Percentiles rank a stretch among this genome's conserved stretches.
These are phyloP conservation scores for Xylaria scruposa DNA, from an alignment of 495 filamentous ascomycete species.

Conservation along the genomic window DNA sequence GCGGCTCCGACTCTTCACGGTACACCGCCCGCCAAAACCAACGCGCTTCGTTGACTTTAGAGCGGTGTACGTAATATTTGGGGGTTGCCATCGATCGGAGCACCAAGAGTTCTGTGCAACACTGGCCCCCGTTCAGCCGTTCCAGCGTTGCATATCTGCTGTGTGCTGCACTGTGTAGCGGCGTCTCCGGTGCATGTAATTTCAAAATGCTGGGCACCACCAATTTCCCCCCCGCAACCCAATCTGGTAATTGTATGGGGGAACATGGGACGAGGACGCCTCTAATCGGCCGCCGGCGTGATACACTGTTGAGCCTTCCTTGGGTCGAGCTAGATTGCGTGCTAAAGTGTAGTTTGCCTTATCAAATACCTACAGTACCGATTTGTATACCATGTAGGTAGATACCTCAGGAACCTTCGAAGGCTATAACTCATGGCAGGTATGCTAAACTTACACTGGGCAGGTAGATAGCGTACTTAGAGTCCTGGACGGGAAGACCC, in stretches of 20 bases:
- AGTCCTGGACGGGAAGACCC: conserved; percentile 9
- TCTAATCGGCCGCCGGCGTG: not conserved
- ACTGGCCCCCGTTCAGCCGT: not conserved
- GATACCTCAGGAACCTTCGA: too few relatives aligned
- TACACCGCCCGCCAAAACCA: conserved; percentile 5
- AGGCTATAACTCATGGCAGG: too few relatives aligned
- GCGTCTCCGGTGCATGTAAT: conserved; percentile 19
- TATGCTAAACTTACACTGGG: not conserved
- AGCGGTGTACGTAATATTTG: conserved; percentile 27
- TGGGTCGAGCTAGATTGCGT: not conserved
- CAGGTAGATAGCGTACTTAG: not conserved
- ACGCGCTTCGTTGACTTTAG: conserved; percentile 20
- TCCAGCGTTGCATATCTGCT: not conserved
- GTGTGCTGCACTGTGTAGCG: conserved; percentile 15
- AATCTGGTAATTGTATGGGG: conserved; percentile 10
- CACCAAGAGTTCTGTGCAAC: not conserved
- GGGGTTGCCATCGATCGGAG: conserved; percentile 9
- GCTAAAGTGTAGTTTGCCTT: not conserved
- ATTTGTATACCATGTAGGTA: too few relatives aligned
- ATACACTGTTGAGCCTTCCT: conserved; percentile 1
- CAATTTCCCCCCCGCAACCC: conserved; percentile 21
- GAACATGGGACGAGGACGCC: not conserved
- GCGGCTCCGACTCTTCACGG: conserved; percentile 28
- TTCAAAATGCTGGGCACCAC: conserved; percentile 12
- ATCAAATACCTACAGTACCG: not conserved